Evolutionary conservation across 345 rosid species (phyloP), one percentile per base, ranked within the genome.

Genomic region (Gossypium herbaceum): DNA sequence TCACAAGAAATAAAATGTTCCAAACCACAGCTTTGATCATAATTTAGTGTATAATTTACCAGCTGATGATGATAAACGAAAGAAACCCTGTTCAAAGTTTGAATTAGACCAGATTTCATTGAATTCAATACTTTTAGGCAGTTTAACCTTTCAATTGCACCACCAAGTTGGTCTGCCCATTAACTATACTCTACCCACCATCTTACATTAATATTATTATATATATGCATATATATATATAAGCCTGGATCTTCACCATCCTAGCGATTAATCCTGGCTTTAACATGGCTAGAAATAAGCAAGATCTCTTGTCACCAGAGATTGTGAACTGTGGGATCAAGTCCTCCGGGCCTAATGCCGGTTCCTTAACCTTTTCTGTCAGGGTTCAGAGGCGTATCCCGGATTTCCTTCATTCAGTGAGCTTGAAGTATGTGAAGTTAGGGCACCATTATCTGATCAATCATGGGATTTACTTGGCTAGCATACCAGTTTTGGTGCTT

Each of bases 381-480:
- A 77, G 97, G 79, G 98, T 94, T 17, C 77, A 97, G 60, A 82
- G 95, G 74, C 88, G 97, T 76, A 79, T 94, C 13, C 98, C 98
- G 0, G 98, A 94, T 75, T 94, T 94, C 63, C 94, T 92, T 16
- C 97, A 94, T 51, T 94, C 98, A 0, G 97, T 94, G 17, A 94
- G 92, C 71, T 86, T 94, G 54, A 94, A 94, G 84, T 94, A 94
- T 58, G 98, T 94, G 77, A 92, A 87, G 78, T 83, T 94, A 68
- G 98, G 98, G 9, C 92, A 92, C 78, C 98, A 88, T 71, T 91
- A 94, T 81, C 88, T 94, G 15, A 91, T 94, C 71, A 94, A 81
- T 72, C 98, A 92, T 56, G 98, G 92, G 75, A 85, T 94, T 7
- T 94, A 94, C 81, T 81, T 92, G 83, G 98, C 92, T 55, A 92